Evolutionary conservation across 2,329 filamentous ascomycete species (phyloP), one percentile per base, ranked within the genome.

Genomic region (Microcyclospora pomicola): DNA sequence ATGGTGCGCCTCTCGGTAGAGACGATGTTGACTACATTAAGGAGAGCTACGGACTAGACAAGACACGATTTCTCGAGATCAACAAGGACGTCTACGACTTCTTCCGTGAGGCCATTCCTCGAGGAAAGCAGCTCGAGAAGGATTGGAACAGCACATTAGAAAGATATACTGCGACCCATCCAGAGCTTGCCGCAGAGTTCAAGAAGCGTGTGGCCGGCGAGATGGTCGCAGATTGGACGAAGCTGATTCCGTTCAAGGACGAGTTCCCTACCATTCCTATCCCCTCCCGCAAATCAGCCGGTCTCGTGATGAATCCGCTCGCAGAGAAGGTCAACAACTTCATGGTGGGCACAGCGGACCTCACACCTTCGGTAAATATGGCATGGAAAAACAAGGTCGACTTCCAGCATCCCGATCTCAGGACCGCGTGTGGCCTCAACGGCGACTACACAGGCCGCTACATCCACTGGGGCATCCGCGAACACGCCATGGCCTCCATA

Each of bases 401-500:
- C 47, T 71, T 71, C 52, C 68, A 71, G 28, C 50, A 60, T 51
- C 55, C 56, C 10, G 46, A 54, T 27, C 48, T 56, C 14, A 42
- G 44, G 9, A 52, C 54, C 13, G 45, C 52, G 2, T 53, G 66
- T 42, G 69, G 69, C 6, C 66, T 71, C 47, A 71, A 70, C 43
- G 75, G 74, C 31, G 59, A 69, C 53, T 70, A 70, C 46, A 51
- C 54, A 2, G 65, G 64, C 15, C 60, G 65, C 6, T 66, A 66
- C 44, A 61, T 77, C 44, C 73, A 73, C 52, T 77, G 66, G 51
- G 73, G 73, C 30, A 68, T 77, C 38, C 68, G 73, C 5, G 73
- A 77, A 46, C 73, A 77, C 49, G 73, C 72, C 38, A 78, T 79
- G 75, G 65, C 64, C 2, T 58, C 67, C 24, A 69, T 74, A 15